Conservation (phyloP, 495 filamentous ascomycete species). For the Pseudevernia furfuracea region DNA sequence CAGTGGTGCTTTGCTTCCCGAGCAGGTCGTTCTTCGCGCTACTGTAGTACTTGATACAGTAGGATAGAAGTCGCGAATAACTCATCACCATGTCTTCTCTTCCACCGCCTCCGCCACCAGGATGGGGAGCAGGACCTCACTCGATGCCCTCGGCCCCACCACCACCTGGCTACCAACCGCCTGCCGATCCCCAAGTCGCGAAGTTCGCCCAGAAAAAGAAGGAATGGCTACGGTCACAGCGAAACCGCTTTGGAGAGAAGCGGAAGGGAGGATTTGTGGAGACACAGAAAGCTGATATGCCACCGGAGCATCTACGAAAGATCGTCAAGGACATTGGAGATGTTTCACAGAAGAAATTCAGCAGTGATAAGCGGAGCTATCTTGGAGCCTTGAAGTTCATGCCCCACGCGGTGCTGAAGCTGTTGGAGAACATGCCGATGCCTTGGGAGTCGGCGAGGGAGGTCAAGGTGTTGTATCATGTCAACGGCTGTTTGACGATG, state of each 20-base stretch:
- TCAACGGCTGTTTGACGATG: constrained; percentile 93
- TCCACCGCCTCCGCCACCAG: constrained; percentile 73
- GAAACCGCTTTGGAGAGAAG: constrained; percentile 93
- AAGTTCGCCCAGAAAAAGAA: constrained; percentile 99
- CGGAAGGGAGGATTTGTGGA: constrained; percentile 93
- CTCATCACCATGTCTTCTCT: constrained; percentile 64
- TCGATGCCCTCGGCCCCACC: constrained; percentile 73
- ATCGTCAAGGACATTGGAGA: constrained; percentile 98
- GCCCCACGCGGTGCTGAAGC: constrained; percentile 98
- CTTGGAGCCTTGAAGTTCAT: constrained; percentile 97
- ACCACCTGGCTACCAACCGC: constrained; percentile 80
- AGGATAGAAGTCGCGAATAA: not conserved
- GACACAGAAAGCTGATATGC: constrained; percentile 98
- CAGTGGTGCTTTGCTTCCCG: not conserved
- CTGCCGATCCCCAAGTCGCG: constrained; percentile 75
- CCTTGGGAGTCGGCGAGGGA: constrained; percentile 95
- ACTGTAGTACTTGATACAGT: constrained; percentile 6
- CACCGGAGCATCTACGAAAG: constrained; percentile 95
- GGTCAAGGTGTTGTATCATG: constrained; percentile 96
- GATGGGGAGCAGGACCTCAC: constrained; percentile 65
- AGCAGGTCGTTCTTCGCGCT: not conserved
- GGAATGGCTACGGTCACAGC: constrained; percentile 91
- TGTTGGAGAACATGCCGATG: constrained; percentile 99
- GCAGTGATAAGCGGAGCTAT: constrained; percentile 96
- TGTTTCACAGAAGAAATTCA: constrained; percentile 99